A percentile compares a stretch with the other conserved stretches of the same genome.
phyloP scores from a whole-genome alignment of 2,329 filamentous ascomycete genomes.

The Fusarium continuum region DNA sequence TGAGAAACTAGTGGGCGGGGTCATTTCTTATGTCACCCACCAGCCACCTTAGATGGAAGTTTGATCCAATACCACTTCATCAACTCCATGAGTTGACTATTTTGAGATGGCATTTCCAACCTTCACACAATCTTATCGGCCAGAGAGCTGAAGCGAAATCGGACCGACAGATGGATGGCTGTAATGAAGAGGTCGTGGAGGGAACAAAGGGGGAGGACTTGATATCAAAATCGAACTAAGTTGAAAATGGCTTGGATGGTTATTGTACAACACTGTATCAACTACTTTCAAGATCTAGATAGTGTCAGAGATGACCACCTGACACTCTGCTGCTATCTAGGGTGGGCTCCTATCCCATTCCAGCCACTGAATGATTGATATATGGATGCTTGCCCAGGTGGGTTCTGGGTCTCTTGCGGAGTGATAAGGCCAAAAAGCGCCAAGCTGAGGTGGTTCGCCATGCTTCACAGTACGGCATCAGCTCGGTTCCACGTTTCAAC shows the following conservation, averaged over 20 bases:
- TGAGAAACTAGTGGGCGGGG: too few species aligned
- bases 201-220: background rate
- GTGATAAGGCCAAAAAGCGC: background rate
- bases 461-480: background rate
- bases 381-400: background rate
- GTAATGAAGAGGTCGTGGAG: conserved; percentile 5
- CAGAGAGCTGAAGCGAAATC: background rate
- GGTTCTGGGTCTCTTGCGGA: background rate
- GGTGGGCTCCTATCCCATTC: background rate
- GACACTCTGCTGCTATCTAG: conserved; percentile 6
- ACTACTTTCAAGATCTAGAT: conserved; percentile 5
- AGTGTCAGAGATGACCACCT: conserved; percentile 21
- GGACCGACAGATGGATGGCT: background rate
- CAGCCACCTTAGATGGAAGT: background rate
- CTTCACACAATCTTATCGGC: background rate
- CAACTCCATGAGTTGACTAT: background rate
- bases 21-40: too few species aligned
- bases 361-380: background rate
- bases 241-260: background rate
- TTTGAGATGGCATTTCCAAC: background rate
- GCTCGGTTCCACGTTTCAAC: conserved; percentile 20
- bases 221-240: background rate
- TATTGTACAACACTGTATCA: background rate
- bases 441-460: conserved; percentile 13
- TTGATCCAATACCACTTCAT: background rate